Percentiles rank a stretch among this genome's conserved stretches.
Evolutionary conservation across 257 asterid species (phyloP).

Genomic region (Perilla frutescens): DNA sequence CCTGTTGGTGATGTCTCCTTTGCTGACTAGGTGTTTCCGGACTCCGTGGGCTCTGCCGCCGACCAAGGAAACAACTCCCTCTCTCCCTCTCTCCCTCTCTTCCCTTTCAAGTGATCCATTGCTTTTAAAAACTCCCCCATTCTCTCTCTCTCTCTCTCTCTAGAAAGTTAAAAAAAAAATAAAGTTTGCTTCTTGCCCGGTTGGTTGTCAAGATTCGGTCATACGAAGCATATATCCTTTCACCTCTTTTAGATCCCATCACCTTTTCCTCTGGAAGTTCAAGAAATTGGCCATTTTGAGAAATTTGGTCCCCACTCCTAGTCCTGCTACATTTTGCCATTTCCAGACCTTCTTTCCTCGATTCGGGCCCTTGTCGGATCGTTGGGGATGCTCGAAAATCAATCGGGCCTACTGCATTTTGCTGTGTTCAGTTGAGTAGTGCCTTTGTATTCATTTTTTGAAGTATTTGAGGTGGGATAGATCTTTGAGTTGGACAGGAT

Average conservation of each 20-base stretch:
- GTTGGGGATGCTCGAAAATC: slow-evolving; percentile 51
- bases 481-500: slow-evolving; percentile 61
- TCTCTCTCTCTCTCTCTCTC: slow-evolving; percentile 27
- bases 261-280: slow-evolving; percentile 44
- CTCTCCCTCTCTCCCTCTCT: slow-evolving; percentile 58
- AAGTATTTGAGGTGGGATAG: slow-evolving; percentile 36
- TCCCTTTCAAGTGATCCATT: slow-evolving; percentile 60
- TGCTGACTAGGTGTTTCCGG: slow-evolving; percentile 80
- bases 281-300: slow-evolving; percentile 53
- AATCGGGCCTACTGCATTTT: slow-evolving; percentile 39
- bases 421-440: slow-evolving; percentile 49
- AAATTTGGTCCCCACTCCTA: slow-evolving; percentile 71
- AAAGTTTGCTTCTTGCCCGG: slow-evolving; percentile 39
- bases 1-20: slow-evolving; percentile 77
- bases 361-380: slow-evolving; percentile 49
- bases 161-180: not conserved
- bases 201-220: slow-evolving; percentile 77
- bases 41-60: slow-evolving; percentile 91
- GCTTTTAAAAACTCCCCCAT: slow-evolving; percentile 49
- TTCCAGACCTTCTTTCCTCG: slow-evolving; percentile 51
- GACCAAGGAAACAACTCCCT: slow-evolving; percentile 81
- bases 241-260: slow-evolving; percentile 59
- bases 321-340: slow-evolving; percentile 46
- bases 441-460: slow-evolving; percentile 24
- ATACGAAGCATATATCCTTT: slow-evolving; percentile 51